Percentiles rank a stretch among this genome's conserved stretches.
phyloP scores from a whole-genome alignment of 2,329 filamentous ascomycete genomes.

The Ophiostoma himal-ulmi region DNA sequence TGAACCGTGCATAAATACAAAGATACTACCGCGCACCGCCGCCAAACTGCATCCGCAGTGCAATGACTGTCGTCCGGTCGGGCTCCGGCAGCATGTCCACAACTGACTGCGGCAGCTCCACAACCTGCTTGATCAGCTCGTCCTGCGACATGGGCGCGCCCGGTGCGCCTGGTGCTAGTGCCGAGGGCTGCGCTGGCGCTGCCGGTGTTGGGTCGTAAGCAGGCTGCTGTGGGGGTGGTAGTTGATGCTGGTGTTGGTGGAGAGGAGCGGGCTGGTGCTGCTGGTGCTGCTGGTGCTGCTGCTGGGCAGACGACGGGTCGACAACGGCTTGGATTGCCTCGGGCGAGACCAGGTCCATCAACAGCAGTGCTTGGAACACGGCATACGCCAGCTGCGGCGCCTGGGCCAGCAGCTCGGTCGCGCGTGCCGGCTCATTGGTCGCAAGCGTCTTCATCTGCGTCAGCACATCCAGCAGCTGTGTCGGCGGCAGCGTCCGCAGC shows the following conservation, averaged over 20 bases:
- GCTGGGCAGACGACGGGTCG: conserved; percentile 25
- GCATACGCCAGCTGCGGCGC: conserved; percentile 92
- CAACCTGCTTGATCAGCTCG: conserved; percentile 71
- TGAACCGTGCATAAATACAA: background rate
- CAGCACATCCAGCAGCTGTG: conserved; percentile 88
- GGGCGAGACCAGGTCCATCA: conserved; percentile 88
- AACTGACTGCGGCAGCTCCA: conserved; percentile 71
- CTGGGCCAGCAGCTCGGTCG: conserved; percentile 77
- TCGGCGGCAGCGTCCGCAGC: conserved; percentile 75
- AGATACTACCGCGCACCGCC: conserved; percentile 18
- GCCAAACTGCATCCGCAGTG: conserved; percentile 47
- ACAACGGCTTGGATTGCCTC: conserved; percentile 76
- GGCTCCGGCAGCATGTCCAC: conserved; percentile 73
- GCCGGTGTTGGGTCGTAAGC: conserved; percentile 31
- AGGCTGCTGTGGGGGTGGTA: conserved; percentile 29
- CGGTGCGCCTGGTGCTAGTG: conserved; percentile 2
- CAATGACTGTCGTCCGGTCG: conserved; percentile 72
- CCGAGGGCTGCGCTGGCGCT: background rate
- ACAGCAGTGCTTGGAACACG: conserved; percentile 85
- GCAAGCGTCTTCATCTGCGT: conserved; percentile 90
- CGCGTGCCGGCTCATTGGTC: conserved; percentile 72
- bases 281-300: conserved; percentile 24
- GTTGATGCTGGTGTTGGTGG: conserved; percentile 39
- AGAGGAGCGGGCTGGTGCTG: background rate
- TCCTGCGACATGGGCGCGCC: conserved; percentile 50